phyloP scores from a whole-genome alignment of 1,139 yeast genomes.

The Blastobotrys indianensis region DNA sequence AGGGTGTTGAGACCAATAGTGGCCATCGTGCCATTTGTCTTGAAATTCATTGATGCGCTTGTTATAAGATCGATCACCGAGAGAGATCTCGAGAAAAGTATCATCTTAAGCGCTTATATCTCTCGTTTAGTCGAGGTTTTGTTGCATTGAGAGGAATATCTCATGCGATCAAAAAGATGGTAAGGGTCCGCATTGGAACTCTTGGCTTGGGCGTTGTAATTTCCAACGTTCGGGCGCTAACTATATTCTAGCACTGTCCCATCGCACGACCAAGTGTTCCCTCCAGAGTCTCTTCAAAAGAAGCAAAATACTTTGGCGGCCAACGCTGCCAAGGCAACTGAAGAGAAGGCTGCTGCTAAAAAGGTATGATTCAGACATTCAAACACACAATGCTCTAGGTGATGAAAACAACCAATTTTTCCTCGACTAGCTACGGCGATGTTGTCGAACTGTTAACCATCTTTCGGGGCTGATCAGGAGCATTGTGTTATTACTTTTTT shows the following conservation, averaged over 20 bases:
- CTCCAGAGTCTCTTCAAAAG: slow-evolving; percentile 95
- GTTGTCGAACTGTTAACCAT: slow-evolving; percentile 96
- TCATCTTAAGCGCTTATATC: slow-evolving; percentile 15
- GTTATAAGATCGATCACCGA: slow-evolving; percentile 9
- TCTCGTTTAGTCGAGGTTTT: slow-evolving; percentile 14
- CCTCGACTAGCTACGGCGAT: slow-evolving; percentile 45
- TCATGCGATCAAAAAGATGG: slow-evolving; percentile 17
- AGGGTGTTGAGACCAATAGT: slow-evolving; percentile 20
- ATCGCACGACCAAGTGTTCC: slow-evolving; percentile 27
- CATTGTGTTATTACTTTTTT: slow-evolving; percentile 1
- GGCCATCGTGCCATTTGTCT: slow-evolving; percentile 11
- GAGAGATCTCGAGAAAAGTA: slow-evolving; percentile 8
- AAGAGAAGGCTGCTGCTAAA: slow-evolving; percentile 62
- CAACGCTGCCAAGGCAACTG: slow-evolving; percentile 71
- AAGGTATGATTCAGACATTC: slow-evolving; percentile 29
- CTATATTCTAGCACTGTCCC: slow-evolving; percentile 22
- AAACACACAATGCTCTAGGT: slow-evolving; percentile 7
- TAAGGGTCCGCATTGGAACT: slow-evolving; percentile 14
- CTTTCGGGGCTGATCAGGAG: slow-evolving; percentile 91
- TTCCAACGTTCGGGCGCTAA: slow-evolving; percentile 3
- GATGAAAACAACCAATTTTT: slow-evolving; percentile 17
- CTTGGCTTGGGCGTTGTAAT: slow-evolving; percentile 2
- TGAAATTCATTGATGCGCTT: slow-evolving; percentile 12
- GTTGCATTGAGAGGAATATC: slow-evolving; percentile 2
- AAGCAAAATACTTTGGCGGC: slow-evolving; percentile 74